Conservation (phyloP, 2,329 filamentous ascomycete genomes). For the Aureobasidium sp. region DNA sequence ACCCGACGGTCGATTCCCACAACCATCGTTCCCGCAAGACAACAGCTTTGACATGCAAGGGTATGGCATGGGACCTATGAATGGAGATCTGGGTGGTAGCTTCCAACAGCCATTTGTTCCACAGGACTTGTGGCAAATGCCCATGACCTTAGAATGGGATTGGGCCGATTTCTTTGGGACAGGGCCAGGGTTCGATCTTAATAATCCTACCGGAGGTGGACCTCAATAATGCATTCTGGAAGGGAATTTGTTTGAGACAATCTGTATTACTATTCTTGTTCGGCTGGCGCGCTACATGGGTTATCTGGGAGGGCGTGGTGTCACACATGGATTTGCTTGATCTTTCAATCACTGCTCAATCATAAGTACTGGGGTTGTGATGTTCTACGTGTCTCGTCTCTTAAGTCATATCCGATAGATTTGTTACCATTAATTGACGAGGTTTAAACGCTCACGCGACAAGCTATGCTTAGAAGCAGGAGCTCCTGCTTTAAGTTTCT, state of each 20-base stretch:
- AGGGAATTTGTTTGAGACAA: background rate
- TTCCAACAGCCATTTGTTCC: conserved; percentile 86
- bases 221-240: background rate
- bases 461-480: no score
- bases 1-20: background rate
- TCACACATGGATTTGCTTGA: no score
- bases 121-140: conserved; percentile 89
- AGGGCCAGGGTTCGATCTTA: conserved; percentile 10
- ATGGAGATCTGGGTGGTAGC: conserved; percentile 26
- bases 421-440: no score
- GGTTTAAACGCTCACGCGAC: no score
- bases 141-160: conserved; percentile 92
- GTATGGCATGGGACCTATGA: background rate
- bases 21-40: background rate
- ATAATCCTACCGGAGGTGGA: background rate
- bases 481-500: no score
- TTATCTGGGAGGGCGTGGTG: no score
- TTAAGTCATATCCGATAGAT: no score
- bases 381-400: no score
- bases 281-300: background rate
- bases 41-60: conserved; percentile 15
- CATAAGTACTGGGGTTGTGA: no score
- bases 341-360: background rate
- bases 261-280: background rate
- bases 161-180: conserved; percentile 43